Evolutionary conservation across 345 rosid species (phyloP), one percentile per base, ranked within the genome.

Genomic region (Sonneratia caseolaris): DNA sequence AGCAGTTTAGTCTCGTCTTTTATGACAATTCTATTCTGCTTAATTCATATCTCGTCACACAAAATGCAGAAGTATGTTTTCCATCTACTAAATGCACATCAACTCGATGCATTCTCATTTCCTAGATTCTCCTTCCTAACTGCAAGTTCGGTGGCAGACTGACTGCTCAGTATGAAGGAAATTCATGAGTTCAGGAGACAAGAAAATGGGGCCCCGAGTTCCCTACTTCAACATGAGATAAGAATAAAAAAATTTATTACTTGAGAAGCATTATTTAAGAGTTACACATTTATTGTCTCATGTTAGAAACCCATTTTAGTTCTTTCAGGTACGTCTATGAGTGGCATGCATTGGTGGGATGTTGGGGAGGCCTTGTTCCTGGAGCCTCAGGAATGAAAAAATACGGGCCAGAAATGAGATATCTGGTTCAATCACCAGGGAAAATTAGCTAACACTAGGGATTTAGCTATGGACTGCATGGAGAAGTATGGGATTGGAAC

Each of bases 301-400:
- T 53, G 22, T 3, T 57, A 35, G 51, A 13, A 32, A 18, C 2
- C 37, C 27, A 65, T 37, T 65, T 47, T 4, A 38, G 68, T 27
- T 70, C 69, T 53, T 64, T 70, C 80, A 86, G 87, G 78, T 87
- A 83, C 53, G 87, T 83, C 21, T 85, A 85, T 72, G 81, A 79
- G 36, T 85, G 88, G 87, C 91, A 83, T 71, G 88, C 91, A 42
- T 68, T 87, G 51, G 24, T 83, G 71, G 91, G 91, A 35, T 85
- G 83, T 70, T 83, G 91, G 91, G 91, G 91, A 71, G 91, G 91
- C 71, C 86, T 87, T 62, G 80, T 36, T 78, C 91, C 84, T 15
- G 72, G 84, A 76, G 80, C 80, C 21, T 59, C 12, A 9, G 82
- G 71, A 24, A 80, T 80, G 21, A 75, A 74, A 75, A 76, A 67